phyloP scores from a whole-genome alignment of 73 alveolate genomes.

The Symbiodinium pilosum region DNA sequence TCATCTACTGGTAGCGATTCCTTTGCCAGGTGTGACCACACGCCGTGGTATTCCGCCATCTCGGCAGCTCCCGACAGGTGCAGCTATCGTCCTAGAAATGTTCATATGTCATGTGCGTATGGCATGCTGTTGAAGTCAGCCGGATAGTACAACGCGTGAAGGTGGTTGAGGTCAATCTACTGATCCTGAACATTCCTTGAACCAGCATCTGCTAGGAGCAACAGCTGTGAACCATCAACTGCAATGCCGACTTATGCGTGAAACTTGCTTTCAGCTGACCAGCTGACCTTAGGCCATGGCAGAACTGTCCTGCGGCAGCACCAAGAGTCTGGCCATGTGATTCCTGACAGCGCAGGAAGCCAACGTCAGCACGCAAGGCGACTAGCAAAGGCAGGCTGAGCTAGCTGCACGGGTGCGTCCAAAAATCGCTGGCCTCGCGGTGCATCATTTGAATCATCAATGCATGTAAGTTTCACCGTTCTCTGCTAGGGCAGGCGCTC shows the following conservation, averaged over 20 bases:
- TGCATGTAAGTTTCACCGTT: too few species aligned
- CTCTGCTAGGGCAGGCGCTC: not conserved
- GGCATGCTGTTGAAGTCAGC: not conserved
- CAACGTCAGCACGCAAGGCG: not conserved
- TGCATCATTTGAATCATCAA: too few species aligned
- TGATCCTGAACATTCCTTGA: too few species aligned
- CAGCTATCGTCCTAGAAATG: not conserved
- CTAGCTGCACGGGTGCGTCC: not conserved
- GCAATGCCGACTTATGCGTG: too few species aligned
- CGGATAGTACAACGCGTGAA: too few species aligned
- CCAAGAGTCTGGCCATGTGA: slow-evolving; percentile 67
- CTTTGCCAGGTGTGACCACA: slow-evolving; percentile 20
- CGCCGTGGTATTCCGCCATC: slow-evolving; percentile 10
- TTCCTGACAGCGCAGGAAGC: slow-evolving; percentile 58
- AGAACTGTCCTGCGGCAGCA: slow-evolving; percentile 14
- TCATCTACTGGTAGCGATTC: not conserved
- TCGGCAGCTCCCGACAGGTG: not conserved
- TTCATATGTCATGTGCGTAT: not conserved
- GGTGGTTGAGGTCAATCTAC: too few species aligned
- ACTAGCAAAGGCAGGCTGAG: not conserved
- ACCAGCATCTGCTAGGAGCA: too few species aligned
- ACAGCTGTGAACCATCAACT: not conserved
- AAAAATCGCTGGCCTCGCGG: not conserved
- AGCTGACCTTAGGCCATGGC: too few species aligned
- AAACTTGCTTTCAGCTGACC: too few species aligned